Evolutionary conservation across 2,329 filamentous ascomycete species (phyloP), one percentile per base, ranked within the genome.

Genomic region (Cytospora leucostoma): DNA sequence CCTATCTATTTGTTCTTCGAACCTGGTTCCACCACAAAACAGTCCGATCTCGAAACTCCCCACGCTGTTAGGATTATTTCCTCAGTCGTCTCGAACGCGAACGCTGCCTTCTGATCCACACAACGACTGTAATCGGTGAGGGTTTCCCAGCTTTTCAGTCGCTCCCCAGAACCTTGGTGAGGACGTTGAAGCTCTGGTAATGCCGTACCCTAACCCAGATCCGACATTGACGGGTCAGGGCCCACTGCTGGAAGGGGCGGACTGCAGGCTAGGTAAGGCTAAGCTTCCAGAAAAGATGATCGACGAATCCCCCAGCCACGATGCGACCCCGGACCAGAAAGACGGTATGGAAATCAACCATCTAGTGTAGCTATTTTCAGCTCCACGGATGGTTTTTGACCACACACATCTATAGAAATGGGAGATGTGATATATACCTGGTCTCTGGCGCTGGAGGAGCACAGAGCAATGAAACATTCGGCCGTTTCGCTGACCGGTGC

Each of bases 261-360:
- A 21, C 58, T 55, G 17, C 37, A 33, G 47, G 49, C 47, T 59
- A 59, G 44, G 27, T 27, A 21, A 27, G 56, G 38, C 34, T 60
- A 32, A 33, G 47, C 50, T 55, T 40, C 58, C 34, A 52, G 58
- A 50, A 50, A 59, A 32, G 58, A 15, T 17, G 58, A 60, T 60
- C 58, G 58, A 60, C 58, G 58, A 54, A 50, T 27, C 53, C 53
- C 38, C 38, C 38, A 3, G 17, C 2, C n/a, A 15, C 52, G 44
- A 54, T 59, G 59, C 59, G 44, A 52, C 60, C 63, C 53, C 60
- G 60, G 63, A 52, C 56, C 56, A 51, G 58, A 60, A 56, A 60
- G n/a, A 37, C 47, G 64, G 52, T 56, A 60, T 49, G 52, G n/a
- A n/a, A n/a, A n/a, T n/a, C n/a, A n/a, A n/a, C 49, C 62, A 62